Evolutionary conservation across 208 protist genomes (phyloP).

Genomic region (Trypanosoma rangeli): DNA sequence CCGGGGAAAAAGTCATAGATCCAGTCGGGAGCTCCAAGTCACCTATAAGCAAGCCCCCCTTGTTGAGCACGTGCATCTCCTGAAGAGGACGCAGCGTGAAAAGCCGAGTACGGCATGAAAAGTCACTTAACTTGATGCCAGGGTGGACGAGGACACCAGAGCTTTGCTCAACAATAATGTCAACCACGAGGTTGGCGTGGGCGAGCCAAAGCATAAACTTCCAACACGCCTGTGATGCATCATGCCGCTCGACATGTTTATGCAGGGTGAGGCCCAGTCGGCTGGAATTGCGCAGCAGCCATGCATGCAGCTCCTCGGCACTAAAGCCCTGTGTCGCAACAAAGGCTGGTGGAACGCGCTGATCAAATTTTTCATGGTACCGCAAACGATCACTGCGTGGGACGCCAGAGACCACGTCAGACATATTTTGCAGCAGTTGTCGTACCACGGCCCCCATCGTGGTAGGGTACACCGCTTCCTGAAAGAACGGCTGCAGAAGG

Average conservation of each 20-base stretch:
- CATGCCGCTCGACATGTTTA: conserved; percentile 20
- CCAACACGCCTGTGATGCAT: conserved; percentile 22
- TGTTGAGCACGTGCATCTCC: conserved; percentile 24
- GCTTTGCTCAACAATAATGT: conserved; percentile 25
- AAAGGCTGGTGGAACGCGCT: conserved; percentile 19
- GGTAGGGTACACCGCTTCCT: conserved; percentile 13
- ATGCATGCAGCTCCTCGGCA: conserved; percentile 24
- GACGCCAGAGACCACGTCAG: conserved; percentile 23
- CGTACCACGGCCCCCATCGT: conserved; percentile 19
- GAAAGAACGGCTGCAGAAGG: conserved; percentile 30
- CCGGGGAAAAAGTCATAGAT: background rate
- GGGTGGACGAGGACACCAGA: conserved; percentile 28
- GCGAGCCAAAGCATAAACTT: conserved; percentile 34
- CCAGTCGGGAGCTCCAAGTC: background rate
- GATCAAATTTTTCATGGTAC: conserved; percentile 24
- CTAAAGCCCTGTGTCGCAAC: conserved; percentile 26
- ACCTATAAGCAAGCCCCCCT: background rate
- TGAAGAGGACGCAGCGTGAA: conserved; percentile 29
- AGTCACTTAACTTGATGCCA: conserved; percentile 20
- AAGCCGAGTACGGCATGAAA: conserved; percentile 14
- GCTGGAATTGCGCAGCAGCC: conserved; percentile 22
- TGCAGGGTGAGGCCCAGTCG: conserved; percentile 35
- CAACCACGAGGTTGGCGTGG: conserved; percentile 30
- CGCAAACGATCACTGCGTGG: conserved; percentile 28
- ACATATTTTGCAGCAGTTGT: conserved; percentile 15